Evolutionary conservation across 495 filamentous ascomycete genomes (phyloP), one percentile per base, ranked within the genome.

Genomic region (Hypomontagnella monticulosa): DNA sequence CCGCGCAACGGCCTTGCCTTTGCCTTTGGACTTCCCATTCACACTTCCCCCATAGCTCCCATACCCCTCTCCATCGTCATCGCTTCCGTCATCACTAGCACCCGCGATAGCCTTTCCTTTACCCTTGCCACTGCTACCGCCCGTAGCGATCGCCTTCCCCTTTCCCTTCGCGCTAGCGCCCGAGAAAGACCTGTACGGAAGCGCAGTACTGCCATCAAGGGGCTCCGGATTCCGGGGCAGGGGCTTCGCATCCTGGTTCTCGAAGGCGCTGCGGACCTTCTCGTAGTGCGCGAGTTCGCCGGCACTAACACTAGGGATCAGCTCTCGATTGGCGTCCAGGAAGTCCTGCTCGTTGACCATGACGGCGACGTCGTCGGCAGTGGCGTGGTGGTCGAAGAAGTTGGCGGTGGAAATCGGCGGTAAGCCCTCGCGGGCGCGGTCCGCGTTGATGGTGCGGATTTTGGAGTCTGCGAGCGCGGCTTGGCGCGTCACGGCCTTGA

Each of bases 401-500:
- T 92, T 92, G 12, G 93, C 94, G 3, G 93, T 93, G 11, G 88
- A 88, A 52, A 97, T 77, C n/a, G 66, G 71, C 12, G 67, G 57
- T 5, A 62, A 63, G 1, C 64, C 57, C 2, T 56, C 62, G 34
- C 57, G 57, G 16, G 84, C 80, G 1, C 84, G 64, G 9, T 66
- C 68, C 18, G 78, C 69, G 63, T 88, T 88, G 72, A 89, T 73
- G 2, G 79, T 79, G 27, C 83, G 82, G 70, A 99, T 90, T 78
- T 97, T 97, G 33, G 86, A 79, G 71, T 99, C 95, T 11, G 97
- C 93, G 1, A 87, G 81, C 1, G 85, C 83, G 0, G 96, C 93
- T 73, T 96, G 93, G 4, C 95, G 87, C 0, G 94, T 98, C 57
- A 98, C 93, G 4, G 96, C 95, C 75, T 98, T 99, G 49, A 99